Evolutionary conservation across 176 grass and related monocot species (phyloP).

Genomic region (Pharus latifolius): DNA sequence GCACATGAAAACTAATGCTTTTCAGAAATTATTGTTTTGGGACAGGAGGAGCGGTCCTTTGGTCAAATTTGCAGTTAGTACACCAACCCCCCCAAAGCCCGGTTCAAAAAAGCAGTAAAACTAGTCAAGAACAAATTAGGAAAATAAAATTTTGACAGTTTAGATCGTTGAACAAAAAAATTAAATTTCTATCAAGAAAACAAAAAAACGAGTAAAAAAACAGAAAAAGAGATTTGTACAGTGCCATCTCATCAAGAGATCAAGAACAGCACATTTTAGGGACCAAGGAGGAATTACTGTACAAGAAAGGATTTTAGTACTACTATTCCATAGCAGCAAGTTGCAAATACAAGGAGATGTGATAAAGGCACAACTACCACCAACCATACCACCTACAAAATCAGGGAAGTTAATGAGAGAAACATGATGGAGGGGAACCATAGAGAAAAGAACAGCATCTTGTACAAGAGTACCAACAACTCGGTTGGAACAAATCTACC

Average conservation of each 20-base stretch:
- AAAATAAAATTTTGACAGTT: no score
- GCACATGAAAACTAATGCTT: slow-evolving; percentile 23
- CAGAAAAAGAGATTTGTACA: background rate
- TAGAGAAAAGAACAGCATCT: slow-evolving; percentile 21
- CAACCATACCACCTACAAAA: slow-evolving; percentile 23
- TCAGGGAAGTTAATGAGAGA: slow-evolving; percentile 15
- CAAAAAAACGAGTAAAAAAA: background rate
- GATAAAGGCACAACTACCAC: slow-evolving; percentile 27
- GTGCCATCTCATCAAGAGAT: background rate
- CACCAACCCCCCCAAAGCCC: slow-evolving; percentile 27
- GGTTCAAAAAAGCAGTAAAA: background rate
- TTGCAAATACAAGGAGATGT: background rate
- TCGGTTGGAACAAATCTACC: slow-evolving; percentile 12
- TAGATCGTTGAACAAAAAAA: no score
- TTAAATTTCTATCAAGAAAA: background rate
- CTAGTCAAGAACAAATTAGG: background rate
- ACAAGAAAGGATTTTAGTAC: background rate
- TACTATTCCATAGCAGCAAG: background rate
- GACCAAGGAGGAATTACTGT: background rate
- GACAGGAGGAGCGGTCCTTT: slow-evolving; percentile 8
- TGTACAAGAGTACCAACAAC: slow-evolving; percentile 4
- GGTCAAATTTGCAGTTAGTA: slow-evolving; percentile 7
- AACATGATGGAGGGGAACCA: slow-evolving; percentile 6
- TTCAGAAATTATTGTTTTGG: background rate
- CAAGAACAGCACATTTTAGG: background rate